phyloP scores from a whole-genome alignment of 1,284 basidiomycete genomes.

The Marasmius oreades region DNA sequence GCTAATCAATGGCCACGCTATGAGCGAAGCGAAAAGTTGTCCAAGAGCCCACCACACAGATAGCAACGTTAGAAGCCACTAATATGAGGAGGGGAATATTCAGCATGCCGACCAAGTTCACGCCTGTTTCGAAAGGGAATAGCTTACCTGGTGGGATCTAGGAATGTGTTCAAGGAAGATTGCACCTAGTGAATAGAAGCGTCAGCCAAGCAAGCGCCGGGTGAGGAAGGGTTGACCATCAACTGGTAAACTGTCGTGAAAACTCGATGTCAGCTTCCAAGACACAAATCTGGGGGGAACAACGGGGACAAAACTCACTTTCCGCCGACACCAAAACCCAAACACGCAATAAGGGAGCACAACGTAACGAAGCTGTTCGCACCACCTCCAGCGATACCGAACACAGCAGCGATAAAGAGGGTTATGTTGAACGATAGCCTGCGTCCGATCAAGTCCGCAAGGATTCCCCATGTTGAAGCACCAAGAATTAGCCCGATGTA shows the following conservation, averaged over 20 bases:
- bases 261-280: not conserved
- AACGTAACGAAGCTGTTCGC: constrained; percentile 49
- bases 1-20: constrained; percentile 49
- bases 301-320: constrained; percentile 1
- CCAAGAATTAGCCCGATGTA: constrained; percentile 58
- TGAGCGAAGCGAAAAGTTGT: constrained; percentile 48
- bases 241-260: constrained; percentile 40
- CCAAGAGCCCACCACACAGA: constrained; percentile 67
- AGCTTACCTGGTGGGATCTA: constrained; percentile 41
- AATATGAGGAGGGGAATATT: not conserved
- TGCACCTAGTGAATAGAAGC: constrained; percentile 31
- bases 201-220: not conserved
- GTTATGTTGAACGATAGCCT: constrained; percentile 58
- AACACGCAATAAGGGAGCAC: constrained; percentile 45
- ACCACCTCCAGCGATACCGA: constrained; percentile 56
- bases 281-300: not conserved
- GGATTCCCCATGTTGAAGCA: constrained; percentile 50
- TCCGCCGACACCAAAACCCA: constrained; percentile 47
- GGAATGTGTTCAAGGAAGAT: constrained; percentile 57
- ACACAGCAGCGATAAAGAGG: constrained; percentile 54
- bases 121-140: not conserved
- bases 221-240: constrained; percentile 37
- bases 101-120: not conserved
- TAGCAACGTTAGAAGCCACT: constrained; percentile 64
- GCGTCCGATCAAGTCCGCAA: constrained; percentile 48